A percentile compares a stretch with the other conserved stretches of the same genome.
Conservation (phyloP, 192 early-diverging fungal genomes). For the Ambispora gerdemannii region DNA sequence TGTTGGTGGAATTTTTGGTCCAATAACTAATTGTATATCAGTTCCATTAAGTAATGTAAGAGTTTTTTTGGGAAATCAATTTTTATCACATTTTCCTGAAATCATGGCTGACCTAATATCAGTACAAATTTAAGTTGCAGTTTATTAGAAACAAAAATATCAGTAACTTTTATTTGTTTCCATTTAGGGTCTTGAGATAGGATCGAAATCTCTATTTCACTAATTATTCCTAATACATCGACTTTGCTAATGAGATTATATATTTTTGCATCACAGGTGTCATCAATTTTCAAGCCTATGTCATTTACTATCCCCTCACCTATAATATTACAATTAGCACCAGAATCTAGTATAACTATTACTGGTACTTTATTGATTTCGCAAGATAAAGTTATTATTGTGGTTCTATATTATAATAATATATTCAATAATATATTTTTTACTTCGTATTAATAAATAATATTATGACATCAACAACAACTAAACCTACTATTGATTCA, state of each 20-base stretch:
- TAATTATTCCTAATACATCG: constrained; percentile 7
- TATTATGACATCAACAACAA: constrained; percentile 17
- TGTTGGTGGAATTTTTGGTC: constrained; percentile 2
- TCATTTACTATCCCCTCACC: neutral
- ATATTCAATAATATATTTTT: constrained; percentile 8
- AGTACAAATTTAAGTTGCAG: constrained; percentile 11
- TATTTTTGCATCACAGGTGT: neutral
- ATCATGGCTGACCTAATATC: constrained; percentile 16
- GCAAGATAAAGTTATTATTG: constrained; percentile 9
- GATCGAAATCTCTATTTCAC: constrained; percentile 1
- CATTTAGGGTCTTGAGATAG: constrained; percentile 3
- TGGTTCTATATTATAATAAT: constrained; percentile 1
- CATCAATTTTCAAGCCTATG: constrained; percentile 7
- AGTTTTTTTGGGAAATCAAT: constrained; percentile 15
- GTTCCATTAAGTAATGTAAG: constrained; percentile 19
- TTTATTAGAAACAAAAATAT: constrained; percentile 26
- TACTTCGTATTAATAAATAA: constrained; percentile 8
- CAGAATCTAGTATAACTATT: constrained; percentile 13
- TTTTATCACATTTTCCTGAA: constrained; percentile 11
- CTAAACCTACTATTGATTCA: constrained; percentile 17
- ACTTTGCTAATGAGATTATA: constrained; percentile 5
- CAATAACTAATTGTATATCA: constrained; percentile 16
- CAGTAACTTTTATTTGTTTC: constrained; percentile 17
- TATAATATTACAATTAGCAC: constrained; percentile 21
- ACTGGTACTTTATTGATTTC: constrained; percentile 15